Evolutionary conservation across 2,329 filamentous ascomycete species (phyloP).

Genomic region (Sphaerulina populicola): DNA sequence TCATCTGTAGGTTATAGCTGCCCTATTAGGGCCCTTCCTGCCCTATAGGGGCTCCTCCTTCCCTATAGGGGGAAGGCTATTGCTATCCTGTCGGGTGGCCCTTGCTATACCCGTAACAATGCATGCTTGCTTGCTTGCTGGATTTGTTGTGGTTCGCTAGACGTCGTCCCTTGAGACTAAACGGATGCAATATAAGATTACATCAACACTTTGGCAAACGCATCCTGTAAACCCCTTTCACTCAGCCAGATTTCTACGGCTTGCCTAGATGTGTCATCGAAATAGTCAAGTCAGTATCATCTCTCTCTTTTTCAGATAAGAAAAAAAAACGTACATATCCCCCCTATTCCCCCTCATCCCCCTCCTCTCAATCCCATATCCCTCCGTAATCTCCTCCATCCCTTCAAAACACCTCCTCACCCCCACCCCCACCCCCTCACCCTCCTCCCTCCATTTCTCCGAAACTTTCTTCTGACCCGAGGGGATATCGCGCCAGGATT

Average conservation of each 20-base stretch:
- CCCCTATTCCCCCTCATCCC: slow-evolving; percentile 45
- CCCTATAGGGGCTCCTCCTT: too few species aligned
- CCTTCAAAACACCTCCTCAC: slow-evolving; percentile 42
- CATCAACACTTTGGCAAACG: slow-evolving; percentile 39
- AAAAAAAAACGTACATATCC: slow-evolving; percentile 37
- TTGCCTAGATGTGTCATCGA: slow-evolving; percentile 20
- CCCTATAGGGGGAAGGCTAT: too few species aligned
- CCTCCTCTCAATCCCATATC: slow-evolving; percentile 39
- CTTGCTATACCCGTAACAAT: too few species aligned
- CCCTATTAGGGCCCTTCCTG: too few species aligned
- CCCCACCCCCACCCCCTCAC: slow-evolving; percentile 19
- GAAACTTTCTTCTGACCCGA: slow-evolving; percentile 56
- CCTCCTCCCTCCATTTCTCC: slow-evolving; percentile 44
- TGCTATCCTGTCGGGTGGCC: too few species aligned
- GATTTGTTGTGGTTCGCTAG: too few species aligned
- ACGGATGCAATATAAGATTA: not conserved
- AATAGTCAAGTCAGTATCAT: too few species aligned
- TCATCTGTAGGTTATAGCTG: too few species aligned
- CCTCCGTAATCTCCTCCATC: slow-evolving; percentile 50
- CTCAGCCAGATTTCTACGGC: slow-evolving; percentile 46
- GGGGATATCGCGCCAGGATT: slow-evolving; percentile 56
- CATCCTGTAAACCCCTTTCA: slow-evolving; percentile 40
- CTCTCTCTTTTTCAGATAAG: too few species aligned
- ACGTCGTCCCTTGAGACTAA: too few species aligned
- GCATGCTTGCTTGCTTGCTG: too few species aligned